Percentiles rank a stretch among this genome's conserved stretches.
These are phyloP conservation scores for Pseudozyma flocculosa DNA, from an alignment of 1,284 basidiomycete species.

Conservation along the genomic window DNA sequence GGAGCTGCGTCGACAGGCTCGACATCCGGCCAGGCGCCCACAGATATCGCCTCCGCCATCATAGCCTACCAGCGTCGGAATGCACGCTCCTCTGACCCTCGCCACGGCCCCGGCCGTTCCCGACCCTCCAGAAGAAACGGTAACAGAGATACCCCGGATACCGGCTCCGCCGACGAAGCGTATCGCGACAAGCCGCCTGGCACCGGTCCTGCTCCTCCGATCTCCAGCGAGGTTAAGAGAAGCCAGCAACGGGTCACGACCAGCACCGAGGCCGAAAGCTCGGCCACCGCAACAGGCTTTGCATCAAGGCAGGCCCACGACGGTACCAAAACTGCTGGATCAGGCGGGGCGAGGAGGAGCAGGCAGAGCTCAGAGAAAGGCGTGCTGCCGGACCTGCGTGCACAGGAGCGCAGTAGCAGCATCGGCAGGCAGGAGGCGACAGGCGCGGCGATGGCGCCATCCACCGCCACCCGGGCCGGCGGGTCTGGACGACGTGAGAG, in stretches of 20 bases:
- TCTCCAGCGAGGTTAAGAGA: not conserved
- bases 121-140: not conserved
- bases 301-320: not conserved
- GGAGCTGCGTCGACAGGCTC: too few species aligned
- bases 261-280: too few species aligned
- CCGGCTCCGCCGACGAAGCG: not conserved
- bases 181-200: not conserved
- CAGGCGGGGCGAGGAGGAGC: not conserved
- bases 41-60: not conserved
- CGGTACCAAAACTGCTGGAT: not conserved
- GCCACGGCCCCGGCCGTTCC: not conserved
- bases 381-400: slow-evolving; percentile 17
- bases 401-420: not conserved
- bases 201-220: not conserved
- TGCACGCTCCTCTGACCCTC: not conserved
- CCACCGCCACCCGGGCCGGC: too few species aligned
- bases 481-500: too few species aligned
- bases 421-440: not conserved
- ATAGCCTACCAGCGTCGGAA: not conserved
- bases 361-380: slow-evolving; percentile 17
- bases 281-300: too few species aligned
- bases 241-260: too few species aligned
- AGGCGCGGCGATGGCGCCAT: too few species aligned
- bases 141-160: not conserved
- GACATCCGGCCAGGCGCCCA: not conserved